These are phyloP conservation scores for Dioscorea zingiberensis DNA, from an alignment of 106 monocot genomes.

Conservation along the genomic window DNA sequence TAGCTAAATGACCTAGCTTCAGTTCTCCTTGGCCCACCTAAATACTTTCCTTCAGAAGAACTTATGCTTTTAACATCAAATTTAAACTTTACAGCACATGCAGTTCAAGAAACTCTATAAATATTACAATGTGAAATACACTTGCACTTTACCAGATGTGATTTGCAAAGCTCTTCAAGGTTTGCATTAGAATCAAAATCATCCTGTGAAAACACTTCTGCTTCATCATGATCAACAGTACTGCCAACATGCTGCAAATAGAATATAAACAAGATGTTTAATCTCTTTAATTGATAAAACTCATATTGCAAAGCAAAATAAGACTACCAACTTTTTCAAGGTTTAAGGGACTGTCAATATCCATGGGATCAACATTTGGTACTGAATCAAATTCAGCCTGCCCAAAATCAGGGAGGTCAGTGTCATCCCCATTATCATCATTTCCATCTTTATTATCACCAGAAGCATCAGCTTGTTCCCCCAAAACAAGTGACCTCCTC, in stretches of 20 bases:
- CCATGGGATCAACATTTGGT: conserved; percentile 28
- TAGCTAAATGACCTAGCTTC: no score
- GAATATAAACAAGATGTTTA: not conserved
- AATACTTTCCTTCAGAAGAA: no score
- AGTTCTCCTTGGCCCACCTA: no score
- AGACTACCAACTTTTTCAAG: conserved; percentile 37
- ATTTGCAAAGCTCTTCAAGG: conserved; percentile 90
- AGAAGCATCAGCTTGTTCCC: conserved; percentile 30
- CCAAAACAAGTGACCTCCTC: conserved; percentile 60
- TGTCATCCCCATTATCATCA: conserved; percentile 37
- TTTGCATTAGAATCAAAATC: conserved; percentile 38
- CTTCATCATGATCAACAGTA: conserved; percentile 22
- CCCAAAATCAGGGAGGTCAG: conserved; percentile 42
- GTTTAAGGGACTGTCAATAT: conserved; percentile 24
- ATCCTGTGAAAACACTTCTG: conserved; percentile 28
- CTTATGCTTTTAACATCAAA: no score
- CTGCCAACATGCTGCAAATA: conserved; percentile 18
- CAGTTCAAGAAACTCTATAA: no score
- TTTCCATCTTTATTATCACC: conserved; percentile 24
- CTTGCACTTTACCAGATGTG: conserved; percentile 63
- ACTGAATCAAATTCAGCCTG: conserved; percentile 31
- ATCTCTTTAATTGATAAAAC: not conserved
- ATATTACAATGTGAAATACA: no score
- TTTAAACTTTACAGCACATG: no score
- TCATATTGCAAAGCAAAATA: not conserved